Evolutionary conservation across 768 basidiomycete genomes (phyloP).

Genomic region (Pulveroboletus sp.): DNA sequence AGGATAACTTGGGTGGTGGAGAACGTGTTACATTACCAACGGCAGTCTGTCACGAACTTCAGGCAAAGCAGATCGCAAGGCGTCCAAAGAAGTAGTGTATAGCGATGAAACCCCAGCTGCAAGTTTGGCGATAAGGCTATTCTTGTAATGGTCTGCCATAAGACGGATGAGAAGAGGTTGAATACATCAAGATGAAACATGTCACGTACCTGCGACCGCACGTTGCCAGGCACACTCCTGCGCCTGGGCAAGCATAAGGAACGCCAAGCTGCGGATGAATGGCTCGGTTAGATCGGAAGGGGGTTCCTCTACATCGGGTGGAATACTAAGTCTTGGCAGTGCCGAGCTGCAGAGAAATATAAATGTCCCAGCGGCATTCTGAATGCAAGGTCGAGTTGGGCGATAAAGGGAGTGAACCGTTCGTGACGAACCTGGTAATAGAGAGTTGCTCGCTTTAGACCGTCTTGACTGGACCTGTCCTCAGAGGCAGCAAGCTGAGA

Average conservation of each 20-base stretch:
- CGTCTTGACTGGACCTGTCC: constrained; percentile 68
- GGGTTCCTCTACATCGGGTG: constrained; percentile 46
- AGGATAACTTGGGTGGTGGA: background rate
- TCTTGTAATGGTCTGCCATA: constrained; percentile 61
- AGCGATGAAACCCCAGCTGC: constrained; percentile 69
- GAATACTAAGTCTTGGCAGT: constrained; percentile 46
- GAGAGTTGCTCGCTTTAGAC: constrained; percentile 73
- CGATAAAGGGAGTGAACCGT: constrained; percentile 8
- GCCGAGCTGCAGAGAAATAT: constrained; percentile 52
- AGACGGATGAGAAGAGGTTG: background rate
- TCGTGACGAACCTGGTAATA: constrained; percentile 57
- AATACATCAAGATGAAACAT: background rate
- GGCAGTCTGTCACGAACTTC: constrained; percentile 48
- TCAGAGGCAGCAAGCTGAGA: constrained; percentile 71
- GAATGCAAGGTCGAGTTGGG: constrained; percentile 1
- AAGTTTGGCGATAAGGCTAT: constrained; percentile 77
- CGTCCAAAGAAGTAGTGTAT: constrained; percentile 49
- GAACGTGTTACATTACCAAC: constrained; percentile 38
- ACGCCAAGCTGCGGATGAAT: constrained; percentile 61
- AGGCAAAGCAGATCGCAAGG: constrained; percentile 41
- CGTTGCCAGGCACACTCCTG: constrained; percentile 97
- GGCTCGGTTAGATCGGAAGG: constrained; percentile 63
- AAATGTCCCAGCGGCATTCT: constrained; percentile 74
- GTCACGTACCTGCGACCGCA: constrained; percentile 65
- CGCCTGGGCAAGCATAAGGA: constrained; percentile 86